Evolutionary conservation across 1,284 basidiomycete genomes (phyloP).

Genomic region (Mycena citricolor): DNA sequence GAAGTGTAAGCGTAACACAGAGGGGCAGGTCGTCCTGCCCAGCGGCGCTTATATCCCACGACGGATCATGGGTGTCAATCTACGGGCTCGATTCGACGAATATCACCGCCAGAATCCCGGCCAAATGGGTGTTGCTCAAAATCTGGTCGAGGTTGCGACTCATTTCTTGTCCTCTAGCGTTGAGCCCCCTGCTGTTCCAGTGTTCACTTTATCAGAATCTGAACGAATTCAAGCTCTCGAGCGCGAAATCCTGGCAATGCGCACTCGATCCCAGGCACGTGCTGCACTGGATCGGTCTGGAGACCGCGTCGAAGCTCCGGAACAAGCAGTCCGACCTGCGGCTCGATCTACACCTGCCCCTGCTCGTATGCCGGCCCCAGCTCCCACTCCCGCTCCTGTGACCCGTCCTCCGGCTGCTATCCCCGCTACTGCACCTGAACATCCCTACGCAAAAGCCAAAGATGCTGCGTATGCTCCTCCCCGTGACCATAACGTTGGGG

Average conservation of each 20-base stretch:
- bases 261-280: conserved; percentile 10
- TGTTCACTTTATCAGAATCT: conserved; percentile 2
- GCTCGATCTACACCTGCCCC: neutral
- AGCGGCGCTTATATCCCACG: neutral
- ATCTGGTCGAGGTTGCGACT: conserved; percentile 1
- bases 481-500: conserved; percentile 1
- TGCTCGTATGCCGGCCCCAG: neutral
- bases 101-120: conserved; percentile 1
- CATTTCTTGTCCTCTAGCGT: neutral
- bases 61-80: neutral
- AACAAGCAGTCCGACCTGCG: conserved; percentile 9
- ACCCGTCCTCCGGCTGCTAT: conserved; percentile 1
- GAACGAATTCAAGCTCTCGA: conserved; percentile 7
- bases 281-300: conserved; percentile 5
- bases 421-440: neutral
- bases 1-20: neutral
- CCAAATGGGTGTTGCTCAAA: neutral
- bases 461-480: conserved; percentile 8
- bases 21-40: conserved; percentile 1
- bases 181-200: neutral
- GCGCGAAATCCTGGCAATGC: conserved; percentile 1
- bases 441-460: conserved; percentile 1
- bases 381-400: neutral
- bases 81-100: neutral
- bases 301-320: conserved; percentile 8